Base-by-base conservation (phyloP, 2,329 filamentous ascomycete species). In the Penicillium aurantiogriseum region DNA sequence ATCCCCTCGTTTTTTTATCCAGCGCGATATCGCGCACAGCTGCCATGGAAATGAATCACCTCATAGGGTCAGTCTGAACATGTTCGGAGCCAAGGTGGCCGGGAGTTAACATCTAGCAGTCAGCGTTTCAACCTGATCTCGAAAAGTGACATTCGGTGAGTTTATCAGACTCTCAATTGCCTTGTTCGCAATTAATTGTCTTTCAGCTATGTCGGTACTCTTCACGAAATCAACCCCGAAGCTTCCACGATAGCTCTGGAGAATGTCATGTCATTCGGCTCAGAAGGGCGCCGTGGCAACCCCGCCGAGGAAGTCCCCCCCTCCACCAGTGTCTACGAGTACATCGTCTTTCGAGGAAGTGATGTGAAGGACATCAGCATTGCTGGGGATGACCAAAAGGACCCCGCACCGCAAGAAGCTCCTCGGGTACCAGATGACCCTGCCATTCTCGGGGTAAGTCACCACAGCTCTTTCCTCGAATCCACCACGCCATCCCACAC, bases 281-380 rank as follows among this genome's bases (percentile, higher is more conserved):
- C 94, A 31, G 94, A 99, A 80, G 92, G 92, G 56, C 90, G 94
- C 64, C 88, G 88, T 71, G 85, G 83, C 65, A 87, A 88, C 66
- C 88, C 88, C 19, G 85, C 88, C 19, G 90, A 95, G 63, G 92
- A 96, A 77, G 89, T 96, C 57, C 79, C 89, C 38, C 85, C 91
- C 4, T 93, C 91, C 35, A 88, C 94, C 61, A 90, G 90, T 73
- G 85, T 96, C 71, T 99, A 97, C 81, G 94, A 97, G 74, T 97
- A 97, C 80, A 97, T 99, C 71, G 92, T 99, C 64, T 99, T 99
- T 77, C 89, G 93, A 60, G 94, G 94, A 68, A 97, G 91, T 76
- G 94, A 99, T 81, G 94, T 99, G 72, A 99, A 99, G 79, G 94
- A 99, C 76, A 83, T 99, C 69, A 90, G 91, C 69, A 93, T 99